phyloP scores from a whole-genome alignment of 257 asterid genomes.

The Linderniella brevidens region DNA sequence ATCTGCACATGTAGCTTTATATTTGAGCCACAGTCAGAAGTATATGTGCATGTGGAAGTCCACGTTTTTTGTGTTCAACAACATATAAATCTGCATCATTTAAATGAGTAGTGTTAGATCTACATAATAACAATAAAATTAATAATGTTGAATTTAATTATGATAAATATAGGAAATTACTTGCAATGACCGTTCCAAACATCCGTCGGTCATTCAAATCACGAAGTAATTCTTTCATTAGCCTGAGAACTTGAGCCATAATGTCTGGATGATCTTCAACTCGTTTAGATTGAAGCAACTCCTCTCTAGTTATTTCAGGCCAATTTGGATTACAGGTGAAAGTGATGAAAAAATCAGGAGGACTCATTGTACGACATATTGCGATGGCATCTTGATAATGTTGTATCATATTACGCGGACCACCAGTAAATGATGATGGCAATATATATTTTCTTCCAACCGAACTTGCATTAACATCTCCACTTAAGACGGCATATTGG shows the following conservation, averaged over 20 bases:
- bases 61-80: slow-evolving; percentile 8
- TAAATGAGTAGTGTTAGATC: too few relatives aligned
- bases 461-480: neutral
- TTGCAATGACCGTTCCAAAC: neutral
- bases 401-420: neutral
- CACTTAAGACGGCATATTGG: neutral
- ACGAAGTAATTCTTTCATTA: neutral
- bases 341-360: neutral
- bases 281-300: neutral
- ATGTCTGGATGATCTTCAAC: neutral
- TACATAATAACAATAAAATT: neutral
- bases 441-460: slow-evolving; percentile 1
- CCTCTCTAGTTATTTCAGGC: slow-evolving; percentile 4
- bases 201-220: neutral
- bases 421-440: slow-evolving; percentile 1
- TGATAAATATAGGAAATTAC: neutral
- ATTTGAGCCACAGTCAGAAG: neutral
- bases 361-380: neutral
- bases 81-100: slow-evolving; percentile 6
- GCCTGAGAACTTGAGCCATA: neutral
- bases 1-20: neutral
- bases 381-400: neutral
- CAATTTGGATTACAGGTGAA: slow-evolving; percentile 2
- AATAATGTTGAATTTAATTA: too few relatives aligned
- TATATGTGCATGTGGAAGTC: slow-evolving; percentile 4